Evolutionary conservation across 345 rosid genomes (phyloP), one percentile per base, ranked within the genome.

Genomic region (Citrus cavaleriei): DNA sequence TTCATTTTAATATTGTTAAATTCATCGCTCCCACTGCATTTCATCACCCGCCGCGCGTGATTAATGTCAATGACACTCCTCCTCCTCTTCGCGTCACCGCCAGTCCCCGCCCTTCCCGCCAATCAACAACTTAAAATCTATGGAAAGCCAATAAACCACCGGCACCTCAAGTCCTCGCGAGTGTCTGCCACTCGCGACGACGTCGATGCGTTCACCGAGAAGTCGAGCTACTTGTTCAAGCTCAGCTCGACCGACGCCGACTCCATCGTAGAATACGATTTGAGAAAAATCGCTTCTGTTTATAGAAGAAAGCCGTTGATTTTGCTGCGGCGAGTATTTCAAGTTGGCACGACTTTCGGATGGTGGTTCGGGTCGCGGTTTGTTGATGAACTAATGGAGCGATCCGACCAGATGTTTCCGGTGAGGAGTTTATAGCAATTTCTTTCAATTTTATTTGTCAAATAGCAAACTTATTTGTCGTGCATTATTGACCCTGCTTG

Each of bases 161-260:
- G 58, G 58, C 72, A 80, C 59, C 76, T 79, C 34, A 62, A 81
- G 70, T 85, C 80, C 9, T 83, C 67, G 78, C 58, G 57, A 71
- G 55, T 83, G 32, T 86, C 81, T 51, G 83, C 81, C n/a, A 61
- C 77, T 8, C 70, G 83, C 65, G 91, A 87, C 65, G 92, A 88
- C 49, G 85, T 81, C 10, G 98, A 95, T 80, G 74, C 90, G 64
- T 95, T 95, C 83, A 95, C 98, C 25, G 80, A 86, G 80, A 93
- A 92, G 81, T 95, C 99, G 16, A 95, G 99, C 70, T 93, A 95
- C 84, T 68, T 93, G 59, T 95, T 95, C 83, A 81, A 83, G 72
- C 90, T 93, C 68, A 88, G 85, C 72, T 80, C 88, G 77, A 82
- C 77, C 5, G 97, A 95, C 80, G 90, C 93, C 8, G 90, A 91